Evolutionary conservation across 768 basidiomycete species (phyloP), one percentile per base, ranked within the genome.

Genomic region (Termitomyces sp.): DNA sequence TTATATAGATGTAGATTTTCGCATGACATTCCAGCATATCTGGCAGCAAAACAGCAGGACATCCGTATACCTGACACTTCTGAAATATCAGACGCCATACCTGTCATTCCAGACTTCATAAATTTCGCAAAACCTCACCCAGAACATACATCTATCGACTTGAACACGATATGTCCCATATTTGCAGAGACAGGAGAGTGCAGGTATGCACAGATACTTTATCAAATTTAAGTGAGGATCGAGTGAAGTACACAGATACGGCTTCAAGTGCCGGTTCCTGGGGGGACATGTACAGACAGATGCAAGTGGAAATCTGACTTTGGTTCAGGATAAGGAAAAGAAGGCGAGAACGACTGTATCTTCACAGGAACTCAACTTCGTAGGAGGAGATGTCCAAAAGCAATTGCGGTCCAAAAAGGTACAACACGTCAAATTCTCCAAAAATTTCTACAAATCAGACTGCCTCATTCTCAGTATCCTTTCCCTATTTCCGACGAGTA

Each of bases 181-280:
- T 90, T 81, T 63, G 70, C 74, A 15, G 82, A 83, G 60, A 76
- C 78, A 17, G 94, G 93, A 1, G 81, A 84, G 61, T 97, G 94
- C 73, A 81, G 82, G 76, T 79, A 58, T 30, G 70, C 63, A 5
- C 23, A 15, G 21, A 17, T 17, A 12, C 14, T 14, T 31, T 17
- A 40, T 15, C 19, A 11, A 54, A 12, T 54, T 43, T 14, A 10
- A 14, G 15, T 33, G 0, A 14, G 26, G 30, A 5, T 26, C 11
- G 42, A 44, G n/a, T 44, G 14, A 5, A n/a, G 19, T 46, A 31
- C n/a, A 21, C 55, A 81, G 78, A 52, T 84, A 82, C 63, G 97
- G 94, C 11, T 86, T 90, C 69, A 92, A 94, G 69, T 99, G 97
- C 68, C 84, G 97, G 2, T 97, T 89, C 71, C 79, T 97, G 5